Evolutionary conservation across 1,284 basidiomycete genomes (phyloP), one percentile per base, ranked within the genome.

Genomic region (Ganoderma resinaceum): DNA sequence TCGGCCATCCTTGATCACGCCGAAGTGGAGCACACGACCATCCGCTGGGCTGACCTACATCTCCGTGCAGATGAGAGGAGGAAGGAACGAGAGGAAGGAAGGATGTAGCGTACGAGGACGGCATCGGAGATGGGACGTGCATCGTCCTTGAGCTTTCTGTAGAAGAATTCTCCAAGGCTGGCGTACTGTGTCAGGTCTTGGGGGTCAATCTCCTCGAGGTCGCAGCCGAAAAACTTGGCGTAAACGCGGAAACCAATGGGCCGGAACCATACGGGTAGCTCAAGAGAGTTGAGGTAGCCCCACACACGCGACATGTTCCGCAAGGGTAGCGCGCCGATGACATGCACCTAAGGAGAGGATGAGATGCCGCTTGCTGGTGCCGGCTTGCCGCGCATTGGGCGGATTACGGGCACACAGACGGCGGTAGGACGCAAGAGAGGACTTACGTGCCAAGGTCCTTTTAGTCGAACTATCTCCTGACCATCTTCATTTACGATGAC

Each of bases 401-500:
- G 8, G 14, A 38, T 14, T 38, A 53, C 52, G 29, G 29, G 46
- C 12, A n/a, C 49, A 26, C 52, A 14, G 33, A 11, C 23, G 23
- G 43, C 11, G 35, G 61, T 20, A 29, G 42, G 26, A 23, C 43
- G 40, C 7, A 52, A 37, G 20, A 46, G 40, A 7, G 38, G n/a
- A 84, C 92, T 74, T 76, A 95, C 96, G 82, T 98, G 95, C 97
- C 97, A 98, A 2, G 97, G 97, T 0, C 97, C 97, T 75, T 92
- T 91, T 20, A 96, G 85, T 69, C 87, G 89, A 67, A 98, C 86
- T 40, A 92, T 80, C 74, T 93, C 91, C 42, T 86, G 81, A 7
- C 91, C 92, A 61, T 92, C 82, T 63, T 91, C 87, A 71, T 95
- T 93, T 12, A 96, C 89, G 64, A 91, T 86, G 52, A 92, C 90